Evolutionary conservation across 768 basidiomycete species (phyloP).

Genomic region (Pisolithus sp.): DNA sequence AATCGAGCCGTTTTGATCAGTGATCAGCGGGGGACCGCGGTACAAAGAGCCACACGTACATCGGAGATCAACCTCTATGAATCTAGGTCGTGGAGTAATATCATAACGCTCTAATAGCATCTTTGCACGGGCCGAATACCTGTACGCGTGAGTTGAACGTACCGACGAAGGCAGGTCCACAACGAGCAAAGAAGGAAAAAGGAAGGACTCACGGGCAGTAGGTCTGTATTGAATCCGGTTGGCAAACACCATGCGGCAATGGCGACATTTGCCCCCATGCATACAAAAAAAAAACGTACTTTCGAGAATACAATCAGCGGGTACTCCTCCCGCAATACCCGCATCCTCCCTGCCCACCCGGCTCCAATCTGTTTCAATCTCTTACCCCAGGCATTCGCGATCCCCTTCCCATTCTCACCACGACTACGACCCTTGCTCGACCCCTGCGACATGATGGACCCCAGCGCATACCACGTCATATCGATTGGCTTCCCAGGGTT

Average conservation of each 20-base stretch:
- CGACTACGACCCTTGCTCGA: conserved; percentile 3
- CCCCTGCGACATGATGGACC: conserved; percentile 12
- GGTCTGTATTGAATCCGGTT: conserved; percentile 36
- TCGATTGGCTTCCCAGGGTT: conserved; percentile 45
- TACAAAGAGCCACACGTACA: conserved; percentile 30
- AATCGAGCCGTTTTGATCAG: background rate
- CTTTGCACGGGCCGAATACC: conserved; percentile 28
- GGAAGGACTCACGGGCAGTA: conserved; percentile 61
- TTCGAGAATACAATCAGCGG: conserved; percentile 82
- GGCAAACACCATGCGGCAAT: background rate
- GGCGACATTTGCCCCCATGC: background rate
- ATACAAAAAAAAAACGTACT: conserved; percentile 32
- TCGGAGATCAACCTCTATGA: conserved; percentile 73
- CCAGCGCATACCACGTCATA: conserved; percentile 50
- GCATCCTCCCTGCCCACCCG: conserved; percentile 28
- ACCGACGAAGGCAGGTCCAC: no score
- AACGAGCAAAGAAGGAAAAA: background rate
- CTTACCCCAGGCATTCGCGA: conserved; percentile 1
- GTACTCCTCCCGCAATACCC: conserved; percentile 39
- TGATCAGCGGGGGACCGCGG: background rate
- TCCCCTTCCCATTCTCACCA: background rate
- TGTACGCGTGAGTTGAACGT: background rate
- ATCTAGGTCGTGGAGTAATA: conserved; percentile 55
- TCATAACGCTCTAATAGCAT: conserved; percentile 54
- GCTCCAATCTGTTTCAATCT: conserved; percentile 35